Evolutionary conservation across 108 stramenopile species (phyloP).

Genomic region (Skeletonema grethae): DNA sequence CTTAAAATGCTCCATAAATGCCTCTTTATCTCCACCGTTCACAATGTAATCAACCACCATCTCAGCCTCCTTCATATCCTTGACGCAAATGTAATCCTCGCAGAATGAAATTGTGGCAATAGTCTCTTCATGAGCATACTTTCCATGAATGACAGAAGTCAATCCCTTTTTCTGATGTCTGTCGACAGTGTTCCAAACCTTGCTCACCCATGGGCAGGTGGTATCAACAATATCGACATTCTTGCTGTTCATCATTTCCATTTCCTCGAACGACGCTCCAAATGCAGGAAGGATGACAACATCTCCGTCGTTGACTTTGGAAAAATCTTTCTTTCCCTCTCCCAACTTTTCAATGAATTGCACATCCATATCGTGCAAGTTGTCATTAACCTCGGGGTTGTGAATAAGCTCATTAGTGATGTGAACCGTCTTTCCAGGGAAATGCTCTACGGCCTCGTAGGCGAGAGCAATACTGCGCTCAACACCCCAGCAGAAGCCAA

Average conservation of each 20-base stretch:
- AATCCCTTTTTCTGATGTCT: slow-evolving; percentile 84
- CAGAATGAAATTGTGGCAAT: slow-evolving; percentile 92
- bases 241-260: slow-evolving; percentile 77
- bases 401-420: slow-evolving; percentile 98
- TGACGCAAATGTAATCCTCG: slow-evolving; percentile 94
- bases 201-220: slow-evolving; percentile 98
- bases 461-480: slow-evolving; percentile 93
- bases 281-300: slow-evolving; percentile 97
- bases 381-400: slow-evolving; percentile 96
- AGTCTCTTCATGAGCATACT: slow-evolving; percentile 96
- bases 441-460: slow-evolving; percentile 91
- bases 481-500: slow-evolving; percentile 93
- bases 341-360: slow-evolving; percentile 87
- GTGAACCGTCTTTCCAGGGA: slow-evolving; percentile 84
- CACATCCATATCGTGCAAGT: slow-evolving; percentile 86
- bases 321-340: slow-evolving; percentile 79
- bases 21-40: slow-evolving; percentile 91
- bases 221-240: slow-evolving; percentile 97
- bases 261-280: slow-evolving; percentile 94
- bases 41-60: slow-evolving; percentile 94
- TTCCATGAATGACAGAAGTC: slow-evolving; percentile 94
- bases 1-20: slow-evolving; percentile 86
- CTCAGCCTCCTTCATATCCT: slow-evolving; percentile 94
- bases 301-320: slow-evolving; percentile 80
- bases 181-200: slow-evolving; percentile 98